Conservation (phyloP, 805 yeast genomes). For the Lipomyces orientalis region DNA sequence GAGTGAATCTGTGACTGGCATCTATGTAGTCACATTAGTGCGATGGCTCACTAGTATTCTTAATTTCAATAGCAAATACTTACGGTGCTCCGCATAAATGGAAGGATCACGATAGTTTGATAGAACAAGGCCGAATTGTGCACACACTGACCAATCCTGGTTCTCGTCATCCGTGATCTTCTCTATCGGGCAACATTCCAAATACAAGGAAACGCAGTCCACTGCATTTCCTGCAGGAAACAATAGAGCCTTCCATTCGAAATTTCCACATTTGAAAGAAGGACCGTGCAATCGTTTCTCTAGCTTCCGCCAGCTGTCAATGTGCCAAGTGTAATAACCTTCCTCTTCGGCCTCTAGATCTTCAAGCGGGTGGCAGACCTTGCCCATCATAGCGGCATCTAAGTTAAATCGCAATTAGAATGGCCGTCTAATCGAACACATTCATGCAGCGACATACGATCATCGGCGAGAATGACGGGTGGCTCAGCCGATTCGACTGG, state of each 20-base stretch:
- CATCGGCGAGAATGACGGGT: constrained; percentile 14
- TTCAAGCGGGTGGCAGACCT: constrained; percentile 36
- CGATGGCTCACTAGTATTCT: background rate
- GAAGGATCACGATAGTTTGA: constrained; percentile 80
- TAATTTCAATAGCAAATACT: constrained; percentile 6
- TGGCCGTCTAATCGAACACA: background rate
- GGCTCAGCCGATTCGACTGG: constrained; percentile 13
- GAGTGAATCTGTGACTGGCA: constrained; percentile 79
- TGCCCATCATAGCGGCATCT: constrained; percentile 29
- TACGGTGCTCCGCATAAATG: constrained; percentile 58
- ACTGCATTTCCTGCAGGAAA: constrained; percentile 66
- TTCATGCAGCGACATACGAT: constrained; percentile 15
- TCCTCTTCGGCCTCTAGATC: constrained; percentile 41
- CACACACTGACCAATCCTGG: constrained; percentile 81
- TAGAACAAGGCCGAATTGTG: constrained; percentile 82
- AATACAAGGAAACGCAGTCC: constrained; percentile 69
- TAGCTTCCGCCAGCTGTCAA: constrained; percentile 48
- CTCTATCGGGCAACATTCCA: constrained; percentile 67
- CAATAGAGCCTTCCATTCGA: constrained; percentile 59
- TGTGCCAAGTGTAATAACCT: constrained; percentile 45
- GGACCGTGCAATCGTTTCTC: constrained; percentile 46
- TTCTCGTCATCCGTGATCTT: constrained; percentile 44
- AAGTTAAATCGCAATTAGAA: background rate
- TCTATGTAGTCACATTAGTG: constrained; percentile 34
- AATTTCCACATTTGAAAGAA: constrained; percentile 43